phyloP scores from a whole-genome alignment of 768 basidiomycete genomes.

The Trametes cingulata region DNA sequence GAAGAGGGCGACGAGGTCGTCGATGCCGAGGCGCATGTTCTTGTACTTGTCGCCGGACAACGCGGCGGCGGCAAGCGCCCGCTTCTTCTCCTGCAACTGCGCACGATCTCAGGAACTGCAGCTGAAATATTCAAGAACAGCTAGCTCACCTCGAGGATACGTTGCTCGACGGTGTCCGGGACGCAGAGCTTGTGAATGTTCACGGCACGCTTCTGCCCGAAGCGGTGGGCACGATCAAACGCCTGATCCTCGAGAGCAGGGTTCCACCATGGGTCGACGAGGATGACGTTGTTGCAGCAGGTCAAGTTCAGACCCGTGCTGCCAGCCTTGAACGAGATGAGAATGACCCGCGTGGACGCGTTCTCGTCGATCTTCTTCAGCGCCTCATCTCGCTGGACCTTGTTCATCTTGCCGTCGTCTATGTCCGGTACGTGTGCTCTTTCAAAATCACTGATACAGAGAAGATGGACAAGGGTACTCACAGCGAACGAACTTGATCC shows the following conservation, averaged over 20 bases:
- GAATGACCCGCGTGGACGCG: conserved; percentile 64
- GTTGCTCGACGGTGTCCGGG: conserved; percentile 82
- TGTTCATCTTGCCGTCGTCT: conserved; percentile 91
- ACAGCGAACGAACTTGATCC: conserved; percentile 84
- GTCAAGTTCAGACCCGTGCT: conserved; percentile 90
- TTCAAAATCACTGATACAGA: too few species aligned
- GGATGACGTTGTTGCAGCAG: conserved; percentile 91
- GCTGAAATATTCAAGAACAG: background rate
- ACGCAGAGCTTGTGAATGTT: conserved; percentile 90
- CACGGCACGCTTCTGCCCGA: conserved; percentile 85
- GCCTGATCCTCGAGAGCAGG: conserved; percentile 93
- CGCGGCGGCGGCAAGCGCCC: conserved; percentile 79
- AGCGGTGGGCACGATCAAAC: conserved; percentile 88
- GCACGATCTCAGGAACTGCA: background rate
- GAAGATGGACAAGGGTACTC: conserved; percentile 42
- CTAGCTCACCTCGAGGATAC: conserved; percentile 65
- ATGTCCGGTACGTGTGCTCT: too few species aligned
- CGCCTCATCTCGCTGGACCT: conserved; percentile 73
- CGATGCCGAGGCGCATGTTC: conserved; percentile 78
- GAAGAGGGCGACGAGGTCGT: conserved; percentile 85
- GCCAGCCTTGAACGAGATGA: conserved; percentile 97
- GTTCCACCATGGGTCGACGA: conserved; percentile 96
- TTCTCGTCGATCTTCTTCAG: conserved; percentile 71
- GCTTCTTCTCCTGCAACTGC: conserved; percentile 90
- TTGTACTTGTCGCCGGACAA: conserved; percentile 87